These are phyloP conservation scores for Stylonectria norvegica DNA, from an alignment of 2,329 filamentous ascomycete genomes.

Conservation along the genomic window DNA sequence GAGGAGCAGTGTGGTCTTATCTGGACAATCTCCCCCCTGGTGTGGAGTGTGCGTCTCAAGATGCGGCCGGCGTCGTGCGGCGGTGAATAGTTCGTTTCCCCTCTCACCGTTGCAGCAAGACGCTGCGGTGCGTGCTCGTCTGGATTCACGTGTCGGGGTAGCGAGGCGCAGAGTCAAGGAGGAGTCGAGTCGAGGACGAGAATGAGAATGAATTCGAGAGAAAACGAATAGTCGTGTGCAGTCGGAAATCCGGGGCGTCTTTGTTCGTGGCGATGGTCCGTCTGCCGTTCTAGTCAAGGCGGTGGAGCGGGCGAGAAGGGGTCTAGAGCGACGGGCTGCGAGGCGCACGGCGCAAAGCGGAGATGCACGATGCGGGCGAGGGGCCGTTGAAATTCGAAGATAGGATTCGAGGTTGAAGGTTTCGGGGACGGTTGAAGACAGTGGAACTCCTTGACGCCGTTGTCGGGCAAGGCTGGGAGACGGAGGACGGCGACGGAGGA, in stretches of 20 bases:
- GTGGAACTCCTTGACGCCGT: not conserved
- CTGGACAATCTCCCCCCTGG: conserved; percentile 18
- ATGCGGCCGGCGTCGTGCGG: conserved; percentile 24
- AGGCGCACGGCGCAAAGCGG: not conserved
- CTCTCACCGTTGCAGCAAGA: not conserved
- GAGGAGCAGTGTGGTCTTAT: conserved; percentile 7
- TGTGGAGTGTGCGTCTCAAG: conserved; percentile 20
- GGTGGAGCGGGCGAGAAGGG: not conserved
- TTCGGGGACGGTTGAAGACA: not conserved
- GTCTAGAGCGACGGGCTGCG: not conserved
- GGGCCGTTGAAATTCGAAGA: not conserved
- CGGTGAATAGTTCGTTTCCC: conserved; percentile 18
- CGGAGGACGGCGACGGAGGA: not conserved
- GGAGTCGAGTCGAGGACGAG: no score
- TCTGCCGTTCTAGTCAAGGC: not conserved
- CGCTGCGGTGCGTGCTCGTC: not conserved
- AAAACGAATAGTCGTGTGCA: no score
- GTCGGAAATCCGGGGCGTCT: no score
- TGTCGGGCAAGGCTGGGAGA: not conserved
- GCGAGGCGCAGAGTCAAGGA: no score
- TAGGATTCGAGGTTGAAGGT: not conserved
- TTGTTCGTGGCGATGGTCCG: not conserved
- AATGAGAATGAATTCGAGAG: no score
- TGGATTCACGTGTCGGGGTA: not conserved
- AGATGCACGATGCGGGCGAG: not conserved